Conservation (phyloP, 169 alveolate genomes). For the Eimeria falciformis region DNA sequence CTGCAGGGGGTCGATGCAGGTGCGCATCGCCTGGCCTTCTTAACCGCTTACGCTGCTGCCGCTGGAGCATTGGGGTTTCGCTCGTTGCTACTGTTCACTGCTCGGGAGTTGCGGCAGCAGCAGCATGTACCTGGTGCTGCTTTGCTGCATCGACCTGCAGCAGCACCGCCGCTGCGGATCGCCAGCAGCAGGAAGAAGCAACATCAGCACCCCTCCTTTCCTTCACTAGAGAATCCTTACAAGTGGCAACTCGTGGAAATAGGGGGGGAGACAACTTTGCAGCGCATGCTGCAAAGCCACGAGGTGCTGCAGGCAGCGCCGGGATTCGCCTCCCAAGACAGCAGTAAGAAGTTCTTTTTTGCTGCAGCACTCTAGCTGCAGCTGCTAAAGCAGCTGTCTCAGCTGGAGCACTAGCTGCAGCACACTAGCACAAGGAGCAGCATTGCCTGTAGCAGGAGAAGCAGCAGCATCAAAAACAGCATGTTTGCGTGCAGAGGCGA, state of each 20-base stretch:
- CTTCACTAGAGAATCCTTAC: conserved; percentile 55
- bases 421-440: too few species aligned
- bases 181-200: conserved; percentile 37
- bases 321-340: conserved; percentile 25
- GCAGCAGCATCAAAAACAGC: not conserved
- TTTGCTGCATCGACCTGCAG: conserved; percentile 59
- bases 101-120: conserved; percentile 63
- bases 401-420: too few species aligned
- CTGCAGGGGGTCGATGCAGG: conserved; percentile 34
- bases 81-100: conserved; percentile 23
- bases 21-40: conserved; percentile 26
- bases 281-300: conserved; percentile 14
- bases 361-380: too few species aligned
- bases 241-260: conserved; percentile 54
- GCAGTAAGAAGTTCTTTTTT: conserved; percentile 13
- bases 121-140: conserved; percentile 48
- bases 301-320: conserved; percentile 62
- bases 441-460: not conserved
- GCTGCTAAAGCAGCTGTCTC: not conserved
- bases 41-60: conserved; percentile 27
- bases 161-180: conserved; percentile 60
- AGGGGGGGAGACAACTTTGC: conserved; percentile 24
- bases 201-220: conserved; percentile 57
- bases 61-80: conserved; percentile 24
- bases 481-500: conserved; percentile 20